A percentile compares a stretch with the other conserved stretches of the same genome.
These are phyloP conservation scores for Backusella westeae DNA, from an alignment of 192 early-diverging fungal species.

Conservation along the genomic window DNA sequence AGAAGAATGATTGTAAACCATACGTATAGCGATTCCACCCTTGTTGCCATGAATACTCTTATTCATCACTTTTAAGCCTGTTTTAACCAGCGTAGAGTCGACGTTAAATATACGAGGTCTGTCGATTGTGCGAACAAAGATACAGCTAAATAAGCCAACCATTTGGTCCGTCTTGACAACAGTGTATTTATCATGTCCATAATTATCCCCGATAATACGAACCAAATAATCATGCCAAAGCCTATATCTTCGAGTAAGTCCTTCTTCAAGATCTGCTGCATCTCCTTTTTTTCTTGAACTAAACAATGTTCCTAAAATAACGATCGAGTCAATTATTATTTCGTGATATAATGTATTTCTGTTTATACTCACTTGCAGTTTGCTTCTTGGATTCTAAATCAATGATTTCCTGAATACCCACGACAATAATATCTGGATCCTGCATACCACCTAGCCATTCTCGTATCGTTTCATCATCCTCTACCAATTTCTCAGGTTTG, in stretches of 20 bases:
- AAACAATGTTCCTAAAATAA: slow-evolving; percentile 47
- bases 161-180: slow-evolving; percentile 75
- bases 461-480: slow-evolving; percentile 47
- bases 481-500: slow-evolving; percentile 80
- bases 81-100: slow-evolving; percentile 80
- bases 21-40: slow-evolving; percentile 75
- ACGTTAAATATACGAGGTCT: slow-evolving; percentile 52
- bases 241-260: slow-evolving; percentile 68
- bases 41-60: slow-evolving; percentile 84
- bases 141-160: slow-evolving; percentile 88
- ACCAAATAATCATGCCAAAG: slow-evolving; percentile 82
- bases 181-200: slow-evolving; percentile 55
- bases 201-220: slow-evolving; percentile 51
- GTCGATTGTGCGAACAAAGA: slow-evolving; percentile 72
- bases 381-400: slow-evolving; percentile 81
- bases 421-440: slow-evolving; percentile 73
- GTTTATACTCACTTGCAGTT: slow-evolving; percentile 61
- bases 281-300: slow-evolving; percentile 56
- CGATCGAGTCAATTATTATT: neutral
- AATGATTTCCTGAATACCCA: slow-evolving; percentile 87
- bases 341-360: neutral
- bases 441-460: slow-evolving; percentile 48
- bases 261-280: slow-evolving; percentile 47
- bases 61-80: slow-evolving; percentile 74
- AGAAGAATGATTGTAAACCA: slow-evolving; percentile 76